These are phyloP conservation scores for Trichomonascaceae sp. DNA, from an alignment of 1,139 yeast species.

Conservation along the genomic window DNA sequence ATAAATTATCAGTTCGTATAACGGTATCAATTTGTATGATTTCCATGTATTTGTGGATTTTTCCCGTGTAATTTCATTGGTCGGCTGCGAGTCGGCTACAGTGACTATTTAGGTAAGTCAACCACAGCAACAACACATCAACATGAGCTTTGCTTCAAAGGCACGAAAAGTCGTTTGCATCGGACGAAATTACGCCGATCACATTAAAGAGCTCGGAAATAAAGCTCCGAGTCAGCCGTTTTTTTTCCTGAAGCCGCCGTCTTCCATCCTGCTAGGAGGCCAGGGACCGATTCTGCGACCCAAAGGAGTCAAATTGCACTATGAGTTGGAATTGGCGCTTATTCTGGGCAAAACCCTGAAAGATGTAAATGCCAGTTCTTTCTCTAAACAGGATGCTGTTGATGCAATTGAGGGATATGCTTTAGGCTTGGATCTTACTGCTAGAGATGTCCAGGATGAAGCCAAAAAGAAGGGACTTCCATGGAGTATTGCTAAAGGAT, in stretches of 20 bases:
- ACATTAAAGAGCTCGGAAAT: constrained; percentile 83
- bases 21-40: too few species aligned
- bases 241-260: constrained; percentile 77
- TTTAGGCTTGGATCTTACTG: constrained; percentile 87
- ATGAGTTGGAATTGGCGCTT: constrained; percentile 88
- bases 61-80: too few species aligned
- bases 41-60: too few species aligned
- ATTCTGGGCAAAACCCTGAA: constrained; percentile 59
- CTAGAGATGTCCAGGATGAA: constrained; percentile 90
- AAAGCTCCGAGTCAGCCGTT: constrained; percentile 71
- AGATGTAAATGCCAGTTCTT: constrained; percentile 50
- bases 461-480: constrained; percentile 94
- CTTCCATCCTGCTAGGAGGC: constrained; percentile 43
- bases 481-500: constrained; percentile 95
- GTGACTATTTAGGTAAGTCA: too few species aligned
- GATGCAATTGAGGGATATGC: constrained; percentile 82
- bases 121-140: neutral
- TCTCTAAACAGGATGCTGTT: constrained; percentile 61
- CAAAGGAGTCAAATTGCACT: constrained; percentile 73
- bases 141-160: constrained; percentile 15
- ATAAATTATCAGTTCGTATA: too few species aligned
- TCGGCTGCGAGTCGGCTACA: too few species aligned
- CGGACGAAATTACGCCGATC: constrained; percentile 95
- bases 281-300: constrained; percentile 81
- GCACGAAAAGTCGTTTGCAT: constrained; percentile 87